Percentiles rank a stretch among this genome's conserved stretches.
Evolutionary conservation across 2,329 filamentous ascomycete genomes (phyloP).

Genomic region (Aspergillus thermomutatus): DNA sequence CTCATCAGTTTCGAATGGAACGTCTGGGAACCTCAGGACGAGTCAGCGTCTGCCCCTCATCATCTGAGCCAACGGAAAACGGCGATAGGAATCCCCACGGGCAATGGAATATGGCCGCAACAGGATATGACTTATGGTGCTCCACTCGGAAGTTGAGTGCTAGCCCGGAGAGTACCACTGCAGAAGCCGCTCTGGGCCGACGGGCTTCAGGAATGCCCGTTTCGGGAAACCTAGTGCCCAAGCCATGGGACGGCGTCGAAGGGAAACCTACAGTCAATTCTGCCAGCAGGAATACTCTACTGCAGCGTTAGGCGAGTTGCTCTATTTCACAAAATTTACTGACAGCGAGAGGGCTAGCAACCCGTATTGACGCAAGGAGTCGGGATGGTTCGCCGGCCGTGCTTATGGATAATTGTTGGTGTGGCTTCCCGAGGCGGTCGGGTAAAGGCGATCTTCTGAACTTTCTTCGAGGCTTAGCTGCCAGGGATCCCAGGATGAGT

Average conservation of each 20-base stretch:
- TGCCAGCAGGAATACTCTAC: conserved; percentile 1
- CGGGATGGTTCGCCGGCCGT: conserved; percentile 13
- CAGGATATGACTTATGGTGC: conserved; percentile 12
- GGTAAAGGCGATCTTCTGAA: neutral
- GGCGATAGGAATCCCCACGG: conserved; percentile 9
- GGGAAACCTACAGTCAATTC: neutral
- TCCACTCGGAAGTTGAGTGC: conserved; percentile 7
- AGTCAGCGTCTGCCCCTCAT: neutral
- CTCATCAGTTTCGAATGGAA: neutral
- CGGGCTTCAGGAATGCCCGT: conserved; percentile 21
- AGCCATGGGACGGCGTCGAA: conserved; percentile 9
- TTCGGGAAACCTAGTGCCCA: conserved; percentile 18
- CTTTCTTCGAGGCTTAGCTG: neutral
- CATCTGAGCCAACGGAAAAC: conserved; percentile 1
- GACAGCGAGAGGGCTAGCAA: conserved; percentile 16
- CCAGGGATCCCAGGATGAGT: neutral
- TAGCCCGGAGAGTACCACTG: conserved; percentile 7
- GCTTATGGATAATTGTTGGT: conserved; percentile 11
- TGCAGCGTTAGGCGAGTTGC: too few species aligned
- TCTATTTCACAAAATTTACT: conserved; percentile 1
- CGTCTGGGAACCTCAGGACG: conserved; percentile 2
- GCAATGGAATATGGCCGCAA: conserved; percentile 14
- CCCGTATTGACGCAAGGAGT: conserved; percentile 27
- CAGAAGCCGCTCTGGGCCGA: conserved; percentile 20
- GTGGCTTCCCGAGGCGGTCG: conserved; percentile 15